Evolutionary conservation across 306 rosid species (phyloP).

Genomic region (Pachyrhizus erosus): DNA sequence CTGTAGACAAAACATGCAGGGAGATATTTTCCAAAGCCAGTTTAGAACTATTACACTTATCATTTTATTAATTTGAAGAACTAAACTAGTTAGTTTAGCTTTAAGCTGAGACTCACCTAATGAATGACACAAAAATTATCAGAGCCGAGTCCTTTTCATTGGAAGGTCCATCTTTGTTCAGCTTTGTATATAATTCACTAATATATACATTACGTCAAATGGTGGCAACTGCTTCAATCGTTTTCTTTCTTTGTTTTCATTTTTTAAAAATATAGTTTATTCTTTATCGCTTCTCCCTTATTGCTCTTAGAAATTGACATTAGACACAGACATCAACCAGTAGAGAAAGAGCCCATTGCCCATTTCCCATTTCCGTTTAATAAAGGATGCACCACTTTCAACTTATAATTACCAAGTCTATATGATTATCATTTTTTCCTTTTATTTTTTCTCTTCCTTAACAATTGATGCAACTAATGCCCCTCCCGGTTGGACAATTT

Average conservation of each 20-base stretch:
- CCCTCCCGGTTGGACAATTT: not conserved
- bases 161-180: slow-evolving; percentile 13
- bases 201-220: slow-evolving; percentile 29
- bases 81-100: not conserved
- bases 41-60: slow-evolving; percentile 4
- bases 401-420: not conserved
- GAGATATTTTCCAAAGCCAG: slow-evolving; percentile 11
- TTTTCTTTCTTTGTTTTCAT: slow-evolving; percentile 7
- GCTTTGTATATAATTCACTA: not conserved
- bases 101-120: not conserved
- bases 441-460: not conserved
- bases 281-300: not conserved
- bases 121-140: slow-evolving; percentile 11
- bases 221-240: slow-evolving; percentile 33
- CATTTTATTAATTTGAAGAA: not conserved
- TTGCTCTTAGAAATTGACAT: slow-evolving; percentile 32
- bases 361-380: not conserved
- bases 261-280: not conserved
- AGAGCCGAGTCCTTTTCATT: slow-evolving; percentile 17
- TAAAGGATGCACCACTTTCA: not conserved
- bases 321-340: slow-evolving; percentile 43
- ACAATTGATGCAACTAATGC: not conserved
- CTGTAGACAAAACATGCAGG: not conserved
- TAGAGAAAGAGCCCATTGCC: slow-evolving; percentile 35
- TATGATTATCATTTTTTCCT: not conserved